Evolutionary conservation across 352 stramenopile species (phyloP), one percentile per base, ranked within the genome.

Genomic region (Phytophthora pseudosyringae): DNA sequence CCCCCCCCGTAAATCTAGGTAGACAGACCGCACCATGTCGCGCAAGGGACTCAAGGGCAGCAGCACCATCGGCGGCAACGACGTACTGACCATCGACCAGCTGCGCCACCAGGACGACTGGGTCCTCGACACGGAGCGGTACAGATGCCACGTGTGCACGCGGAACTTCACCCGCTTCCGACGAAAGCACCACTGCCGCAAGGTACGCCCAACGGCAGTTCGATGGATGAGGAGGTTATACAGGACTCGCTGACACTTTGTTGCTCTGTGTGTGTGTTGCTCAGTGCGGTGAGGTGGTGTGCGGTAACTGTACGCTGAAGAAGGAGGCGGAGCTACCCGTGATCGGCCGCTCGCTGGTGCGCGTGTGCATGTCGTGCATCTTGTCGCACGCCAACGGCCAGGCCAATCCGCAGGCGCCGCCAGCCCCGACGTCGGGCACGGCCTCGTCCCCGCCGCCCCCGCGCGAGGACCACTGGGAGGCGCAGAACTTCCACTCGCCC

Each of bases 331-430:
- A 96, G 69, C 69, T 96, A 21, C 88, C 88, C 3, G 88, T 94
- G 36, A 94, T 93, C 47, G 86, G 88, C 35, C 83, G 84, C 59
- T 93, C 86, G 33, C 83, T 94, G 39, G 84, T 96, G 47, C 84
- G 84, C 50, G 84, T 96, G 58, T 96, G 88, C 73, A 96, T 94
- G 88, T 94, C 88, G 48, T 96, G 88, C 74, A 95, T 95, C 60
- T 71, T 96, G 54, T 93, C 83, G 62, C 86, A 93, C 61, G 85
- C 85, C 41, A 92, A 91, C 67, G 69, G 75, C 12, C 86, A 92
- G 63, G 81, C 82, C 18, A 92, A 92, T 67, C 83, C 83, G 40
- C 84, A 93, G 68, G 76, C 73, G 15, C 78, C 82, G 2, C 64
- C 66, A 9, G 60, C 71, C 13, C 71, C 81, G 13, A 81, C 69